These are phyloP conservation scores for Claviceps sp. DNA, from an alignment of 2,329 filamentous ascomycete species.

Conservation along the genomic window DNA sequence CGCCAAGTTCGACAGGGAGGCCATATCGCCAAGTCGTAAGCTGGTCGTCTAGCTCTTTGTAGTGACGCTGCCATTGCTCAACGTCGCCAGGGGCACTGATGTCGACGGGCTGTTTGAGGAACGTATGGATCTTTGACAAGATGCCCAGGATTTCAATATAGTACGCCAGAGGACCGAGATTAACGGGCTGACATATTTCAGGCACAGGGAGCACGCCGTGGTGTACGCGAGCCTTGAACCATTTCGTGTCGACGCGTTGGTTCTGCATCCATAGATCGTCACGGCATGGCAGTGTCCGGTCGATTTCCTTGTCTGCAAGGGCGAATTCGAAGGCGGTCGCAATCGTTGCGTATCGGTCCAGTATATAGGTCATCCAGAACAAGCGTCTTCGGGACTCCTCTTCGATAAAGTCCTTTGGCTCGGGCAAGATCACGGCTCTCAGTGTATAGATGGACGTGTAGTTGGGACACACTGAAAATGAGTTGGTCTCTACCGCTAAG, in stretches of 20 bases:
- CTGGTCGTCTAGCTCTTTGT: slow-evolving; percentile 70
- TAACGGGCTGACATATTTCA: slow-evolving; percentile 45
- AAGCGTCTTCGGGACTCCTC: slow-evolving; percentile 74
- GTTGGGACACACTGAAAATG: slow-evolving; percentile 61
- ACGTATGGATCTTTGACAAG: slow-evolving; percentile 74
- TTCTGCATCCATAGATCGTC: slow-evolving; percentile 80
- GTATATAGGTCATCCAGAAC: slow-evolving; percentile 89
- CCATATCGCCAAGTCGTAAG: slow-evolving; percentile 74
- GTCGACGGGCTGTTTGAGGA: slow-evolving; percentile 78
- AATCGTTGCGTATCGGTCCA: slow-evolving; percentile 83
- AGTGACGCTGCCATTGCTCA: slow-evolving; percentile 77
- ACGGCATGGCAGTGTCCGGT: slow-evolving; percentile 72
- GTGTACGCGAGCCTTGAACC: slow-evolving; percentile 50
- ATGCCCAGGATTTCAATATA: slow-evolving; percentile 85
- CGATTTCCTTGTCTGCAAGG: slow-evolving; percentile 78
- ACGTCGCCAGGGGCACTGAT: slow-evolving; percentile 76
- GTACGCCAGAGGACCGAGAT: slow-evolving; percentile 76
- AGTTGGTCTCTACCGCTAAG: slow-evolving; percentile 69
- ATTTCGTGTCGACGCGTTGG: slow-evolving; percentile 68
- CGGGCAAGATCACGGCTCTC: slow-evolving; percentile 70
- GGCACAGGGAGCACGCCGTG: slow-evolving; percentile 39
- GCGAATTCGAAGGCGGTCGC: slow-evolving; percentile 88
- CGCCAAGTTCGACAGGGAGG: slow-evolving; percentile 64
- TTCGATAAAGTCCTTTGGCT: slow-evolving; percentile 75
- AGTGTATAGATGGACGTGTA: slow-evolving; percentile 83